Conservation (phyloP, 495 filamentous ascomycete species). For the Neurospora discreta region DNA sequence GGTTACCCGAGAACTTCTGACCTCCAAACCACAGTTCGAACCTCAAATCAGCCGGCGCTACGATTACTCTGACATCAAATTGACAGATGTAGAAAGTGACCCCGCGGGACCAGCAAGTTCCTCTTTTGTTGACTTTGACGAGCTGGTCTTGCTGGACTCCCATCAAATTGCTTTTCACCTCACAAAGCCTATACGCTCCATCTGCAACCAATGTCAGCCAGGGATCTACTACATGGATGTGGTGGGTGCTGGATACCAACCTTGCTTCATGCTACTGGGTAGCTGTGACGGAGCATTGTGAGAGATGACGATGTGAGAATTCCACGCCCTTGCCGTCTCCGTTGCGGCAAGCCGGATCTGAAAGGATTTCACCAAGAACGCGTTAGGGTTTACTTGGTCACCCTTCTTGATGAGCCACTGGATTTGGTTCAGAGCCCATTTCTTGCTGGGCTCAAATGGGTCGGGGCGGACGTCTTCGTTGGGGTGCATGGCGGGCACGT, state of each 20-base stretch:
- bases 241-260: conserved; percentile 5
- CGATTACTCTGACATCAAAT: conserved; percentile 41
- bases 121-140: conserved; percentile 21
- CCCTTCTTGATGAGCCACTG: conserved; percentile 48
- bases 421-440: conserved; percentile 40
- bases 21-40: conserved; percentile 46
- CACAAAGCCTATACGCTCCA: conserved; percentile 34
- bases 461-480: conserved; percentile 32
- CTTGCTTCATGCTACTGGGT: conserved; percentile 30
- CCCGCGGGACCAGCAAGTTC: conserved; percentile 25
- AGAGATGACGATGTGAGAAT: conserved; percentile 40
- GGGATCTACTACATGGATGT: neutral
- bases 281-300: conserved; percentile 27
- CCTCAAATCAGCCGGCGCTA: conserved; percentile 43
- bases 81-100: conserved; percentile 35
- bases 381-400: conserved; percentile 24
- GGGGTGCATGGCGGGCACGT: conserved; percentile 33
- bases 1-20: conserved; percentile 31
- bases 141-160: conserved; percentile 25
- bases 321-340: conserved; percentile 29
- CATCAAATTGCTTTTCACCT: conserved; percentile 22
- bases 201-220: conserved; percentile 18
- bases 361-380: conserved; percentile 31
- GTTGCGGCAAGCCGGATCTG: conserved; percentile 34
- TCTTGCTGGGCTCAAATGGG: conserved; percentile 29